Conservation (phyloP, 169 alveolate genomes). For the Cryptosporidium tyzzeri region DNA sequence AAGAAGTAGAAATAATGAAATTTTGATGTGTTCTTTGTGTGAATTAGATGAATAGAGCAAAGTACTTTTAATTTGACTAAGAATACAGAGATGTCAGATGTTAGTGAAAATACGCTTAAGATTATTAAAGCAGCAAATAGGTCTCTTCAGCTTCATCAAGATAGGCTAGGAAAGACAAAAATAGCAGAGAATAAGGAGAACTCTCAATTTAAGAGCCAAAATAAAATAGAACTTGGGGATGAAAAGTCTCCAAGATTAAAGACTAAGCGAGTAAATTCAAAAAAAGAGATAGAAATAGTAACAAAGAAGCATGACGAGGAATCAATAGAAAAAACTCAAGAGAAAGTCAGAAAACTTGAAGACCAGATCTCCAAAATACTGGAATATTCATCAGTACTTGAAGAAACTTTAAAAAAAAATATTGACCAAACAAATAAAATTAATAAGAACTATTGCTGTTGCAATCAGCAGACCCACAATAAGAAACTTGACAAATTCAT, state of each 20-base stretch:
- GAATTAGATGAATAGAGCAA: neutral
- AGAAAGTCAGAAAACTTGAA: constrained; percentile 41
- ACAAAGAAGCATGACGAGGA: neutral
- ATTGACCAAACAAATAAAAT: neutral
- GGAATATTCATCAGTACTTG: constrained; percentile 45
- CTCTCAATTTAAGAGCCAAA: neutral
- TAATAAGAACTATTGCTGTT: neutral
- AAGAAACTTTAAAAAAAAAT: constrained; percentile 12
- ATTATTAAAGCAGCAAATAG: constrained; percentile 55
- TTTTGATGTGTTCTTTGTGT: neutral
- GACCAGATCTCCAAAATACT: constrained; percentile 27
- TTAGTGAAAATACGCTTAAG: constrained; percentile 20
- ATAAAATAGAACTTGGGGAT: too few species aligned
- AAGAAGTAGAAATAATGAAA: neutral
- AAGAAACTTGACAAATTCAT: neutral
- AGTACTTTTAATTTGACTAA: neutral
- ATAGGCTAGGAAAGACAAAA: constrained; percentile 4
- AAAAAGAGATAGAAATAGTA: neutral
- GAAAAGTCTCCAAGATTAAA: neutral
- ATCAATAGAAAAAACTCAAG: constrained; percentile 8
- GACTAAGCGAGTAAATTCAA: neutral
- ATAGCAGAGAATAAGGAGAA: neutral
- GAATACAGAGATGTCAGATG: neutral
- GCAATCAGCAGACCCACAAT: neutral
- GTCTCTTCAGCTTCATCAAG: constrained; percentile 21